A percentile compares a stretch with the other conserved stretches of the same genome.
phyloP scores from a whole-genome alignment of 2,329 filamentous ascomycete genomes.

The Hymenoscyphus infarciens region DNA sequence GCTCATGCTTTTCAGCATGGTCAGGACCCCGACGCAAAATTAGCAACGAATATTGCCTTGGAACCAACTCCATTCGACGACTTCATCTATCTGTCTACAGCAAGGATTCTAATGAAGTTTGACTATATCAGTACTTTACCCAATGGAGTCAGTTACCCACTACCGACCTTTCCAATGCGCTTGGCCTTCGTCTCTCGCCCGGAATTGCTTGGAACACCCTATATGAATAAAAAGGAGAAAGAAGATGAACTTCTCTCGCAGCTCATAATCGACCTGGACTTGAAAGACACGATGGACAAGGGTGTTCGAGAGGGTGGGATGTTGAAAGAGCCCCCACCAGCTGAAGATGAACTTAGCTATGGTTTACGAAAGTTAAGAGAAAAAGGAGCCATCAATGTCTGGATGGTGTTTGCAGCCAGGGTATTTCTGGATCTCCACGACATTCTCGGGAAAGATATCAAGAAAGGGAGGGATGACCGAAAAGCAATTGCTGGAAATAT shows the following conservation, averaged over 20 bases:
- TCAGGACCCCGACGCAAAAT: not conserved
- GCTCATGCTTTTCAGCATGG: not conserved
- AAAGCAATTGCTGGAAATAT: not conserved
- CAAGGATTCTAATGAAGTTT: slow-evolving; percentile 6
- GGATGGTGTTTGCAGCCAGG: slow-evolving; percentile 5
- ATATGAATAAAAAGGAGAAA: slow-evolving; percentile 6
- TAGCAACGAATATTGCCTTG: not conserved
- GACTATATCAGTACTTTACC: not conserved
- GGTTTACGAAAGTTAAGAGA: not conserved
- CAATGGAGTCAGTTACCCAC: not conserved
- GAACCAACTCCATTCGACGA: slow-evolving; percentile 5
- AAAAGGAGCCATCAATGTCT: slow-evolving; percentile 2
- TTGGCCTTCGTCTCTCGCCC: not conserved
- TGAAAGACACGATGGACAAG: not conserved
- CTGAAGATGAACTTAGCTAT: slow-evolving; percentile 3
- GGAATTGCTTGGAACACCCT: not conserved
- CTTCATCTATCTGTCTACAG: slow-evolving; percentile 7
- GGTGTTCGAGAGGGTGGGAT: not conserved
- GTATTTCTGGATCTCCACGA: slow-evolving; percentile 6
- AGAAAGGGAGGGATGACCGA: not conserved
- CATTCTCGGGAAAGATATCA: slow-evolving; percentile 6
- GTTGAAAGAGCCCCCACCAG: not conserved
- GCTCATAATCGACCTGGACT: slow-evolving; percentile 1
- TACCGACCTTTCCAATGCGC: not conserved
- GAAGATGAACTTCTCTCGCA: slow-evolving; percentile 7